Evolutionary conservation across 768 basidiomycete genomes (phyloP), one percentile per base, ranked within the genome.

Genomic region (Trametes gibbosa): DNA sequence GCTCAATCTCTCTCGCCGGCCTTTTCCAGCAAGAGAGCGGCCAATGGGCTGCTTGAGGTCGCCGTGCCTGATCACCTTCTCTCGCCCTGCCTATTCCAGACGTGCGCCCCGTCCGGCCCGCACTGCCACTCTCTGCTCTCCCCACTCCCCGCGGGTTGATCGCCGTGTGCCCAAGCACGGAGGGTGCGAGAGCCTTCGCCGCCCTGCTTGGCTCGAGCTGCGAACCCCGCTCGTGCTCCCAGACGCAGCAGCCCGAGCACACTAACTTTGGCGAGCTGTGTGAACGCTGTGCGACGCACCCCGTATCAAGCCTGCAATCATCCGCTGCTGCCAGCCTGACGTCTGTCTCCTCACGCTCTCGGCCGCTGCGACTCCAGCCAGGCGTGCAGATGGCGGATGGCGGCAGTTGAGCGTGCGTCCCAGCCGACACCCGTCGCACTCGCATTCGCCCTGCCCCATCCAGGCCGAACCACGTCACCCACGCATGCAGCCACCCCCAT

Each of bases 1-100:
- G 47, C 19, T 25, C 17, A 19, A 16, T 25, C 42, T 27, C 21
- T 56, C 46, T 40, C 46, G 23, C 29, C 50, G 51, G 48, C 34
- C 42, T 32, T 47, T 42, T 43, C 48, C 55, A 49, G 25, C 17
- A 14, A 39, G 35, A 56, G 54, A 5, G n/a, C n/a, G n/a, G n/a
- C n/a, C 46, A 17, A 32, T 27, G 3, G 48, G 46, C 27, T 50
- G 48, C 53, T 32, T 10, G 5, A 5, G 29, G 29, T 32, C 10
- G 29, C 37, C 40, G 51, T 42, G 37, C 35, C 37, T 25, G 47
- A 56, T 56, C 55, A 56, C 6, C 29, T 47, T 49, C 55, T 50
- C 39, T 56, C 40, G 55, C 29, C 37, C 12, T 50, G 25, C 23
- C 43, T 21, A 49, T 56, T 49, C 7, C 47, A 47, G 24, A 49